phyloP scores from a whole-genome alignment of 176 grass and related monocot genomes.

The Chrysopogon serrulatus region DNA sequence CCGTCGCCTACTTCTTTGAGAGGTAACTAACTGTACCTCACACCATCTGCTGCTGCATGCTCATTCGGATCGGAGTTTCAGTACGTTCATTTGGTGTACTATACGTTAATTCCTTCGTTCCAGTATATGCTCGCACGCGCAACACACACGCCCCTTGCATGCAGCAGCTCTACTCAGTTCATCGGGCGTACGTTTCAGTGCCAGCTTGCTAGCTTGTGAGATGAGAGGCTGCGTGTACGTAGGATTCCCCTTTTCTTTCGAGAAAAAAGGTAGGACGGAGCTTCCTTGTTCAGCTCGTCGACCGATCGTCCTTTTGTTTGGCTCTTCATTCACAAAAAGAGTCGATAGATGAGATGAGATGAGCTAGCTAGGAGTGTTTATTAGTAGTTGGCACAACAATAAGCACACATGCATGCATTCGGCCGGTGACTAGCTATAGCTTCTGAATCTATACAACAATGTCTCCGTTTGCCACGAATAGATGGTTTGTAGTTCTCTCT shows the following conservation, averaged over 20 bases:
- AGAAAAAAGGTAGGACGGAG: neutral
- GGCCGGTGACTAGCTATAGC: neutral
- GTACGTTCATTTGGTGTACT: neutral
- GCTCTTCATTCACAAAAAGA: neutral
- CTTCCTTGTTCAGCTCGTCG: neutral
- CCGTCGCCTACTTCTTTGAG: conserved; percentile 55
- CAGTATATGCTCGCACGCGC: too few species aligned
- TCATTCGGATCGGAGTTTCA: neutral
- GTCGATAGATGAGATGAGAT: neutral
- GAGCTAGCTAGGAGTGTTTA: neutral
- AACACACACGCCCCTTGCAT: neutral
- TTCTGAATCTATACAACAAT: conserved; percentile 16
- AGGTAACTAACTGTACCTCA: conserved; percentile 24
- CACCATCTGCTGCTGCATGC: neutral
- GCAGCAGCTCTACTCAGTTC: neutral
- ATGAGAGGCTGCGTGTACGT: neutral
- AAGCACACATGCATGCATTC: neutral
- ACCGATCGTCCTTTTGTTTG: neutral
- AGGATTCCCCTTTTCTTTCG: neutral
- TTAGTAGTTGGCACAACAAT: neutral
- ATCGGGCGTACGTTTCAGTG: neutral
- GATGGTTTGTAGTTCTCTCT: neutral
- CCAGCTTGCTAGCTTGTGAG: neutral
- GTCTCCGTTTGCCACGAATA: neutral
- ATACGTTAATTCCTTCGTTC: neutral